phyloP scores from a whole-genome alignment of 148 eudicot genomes.

The Oxyria digyna region DNA sequence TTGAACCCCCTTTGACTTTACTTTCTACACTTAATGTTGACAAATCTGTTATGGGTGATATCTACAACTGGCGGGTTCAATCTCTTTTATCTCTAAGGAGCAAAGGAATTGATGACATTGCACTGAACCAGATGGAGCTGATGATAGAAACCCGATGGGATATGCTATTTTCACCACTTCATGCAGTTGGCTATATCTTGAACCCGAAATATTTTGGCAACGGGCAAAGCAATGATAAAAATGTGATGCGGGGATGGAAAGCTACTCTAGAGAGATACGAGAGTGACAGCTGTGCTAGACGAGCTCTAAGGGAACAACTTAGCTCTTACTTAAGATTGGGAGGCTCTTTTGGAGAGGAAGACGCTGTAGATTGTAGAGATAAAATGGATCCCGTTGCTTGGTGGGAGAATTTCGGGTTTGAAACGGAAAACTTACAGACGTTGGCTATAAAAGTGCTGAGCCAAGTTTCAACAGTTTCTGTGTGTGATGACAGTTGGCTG shows the following conservation, averaged over 20 bases:
- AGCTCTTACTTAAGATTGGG: slow-evolving; percentile 26
- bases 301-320: slow-evolving; percentile 30
- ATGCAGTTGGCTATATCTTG: slow-evolving; percentile 31
- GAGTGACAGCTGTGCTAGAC: slow-evolving; percentile 22
- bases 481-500: slow-evolving; percentile 24
- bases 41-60: slow-evolving; percentile 32
- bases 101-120: slow-evolving; percentile 28
- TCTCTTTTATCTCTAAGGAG: slow-evolving; percentile 29
- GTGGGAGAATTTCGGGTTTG: slow-evolving; percentile 50
- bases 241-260: slow-evolving; percentile 38
- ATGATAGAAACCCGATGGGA: slow-evolving; percentile 38
- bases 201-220: slow-evolving; percentile 38
- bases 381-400: slow-evolving; percentile 46
- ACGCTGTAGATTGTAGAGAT: slow-evolving; percentile 38
- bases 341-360: slow-evolving; percentile 44
- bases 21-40: slow-evolving; percentile 23
- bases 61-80: slow-evolving; percentile 37
- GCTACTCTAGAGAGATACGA: slow-evolving; percentile 27
- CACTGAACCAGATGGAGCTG: slow-evolving; percentile 27
- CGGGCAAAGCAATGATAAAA: slow-evolving; percentile 35
- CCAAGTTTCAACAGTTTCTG: slow-evolving; percentile 24
- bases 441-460: slow-evolving; percentile 34
- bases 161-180: slow-evolving; percentile 32
- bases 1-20: slow-evolving; percentile 29
- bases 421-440: slow-evolving; percentile 30